Evolutionary conservation across 1,284 basidiomycete species (phyloP), one percentile per base, ranked within the genome.

Genomic region (Hypsizygus ulmarius): DNA sequence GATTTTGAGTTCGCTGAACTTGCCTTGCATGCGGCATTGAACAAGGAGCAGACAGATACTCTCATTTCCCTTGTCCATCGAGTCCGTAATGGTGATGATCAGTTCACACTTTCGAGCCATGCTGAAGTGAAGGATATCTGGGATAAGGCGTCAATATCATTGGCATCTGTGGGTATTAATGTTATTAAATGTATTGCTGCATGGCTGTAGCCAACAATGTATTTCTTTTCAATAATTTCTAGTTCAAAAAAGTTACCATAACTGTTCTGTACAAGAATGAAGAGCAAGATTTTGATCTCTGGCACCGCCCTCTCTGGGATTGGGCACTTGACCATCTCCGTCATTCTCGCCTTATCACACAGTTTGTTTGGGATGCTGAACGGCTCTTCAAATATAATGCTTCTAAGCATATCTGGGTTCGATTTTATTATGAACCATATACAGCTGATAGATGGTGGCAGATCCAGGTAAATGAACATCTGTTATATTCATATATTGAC

Each of bases 381-480:
- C 45, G 47, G 8, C 43, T 66, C 12, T 63, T 47, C 7, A 66
- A 64, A 38, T 69, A 54, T 49, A 49, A 72, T 51, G 63, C 61
- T 1, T n/a, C n/a, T n/a, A n/a, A 29, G 43, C 3, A 35, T 47
- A 6, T 72, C 54, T 47, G 55, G 61, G 10, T n/a, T n/a, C 53
- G 51, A 5, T 68, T 71, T 46, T 52, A 64, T 21, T 29, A 67
- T 45, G 68, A 71, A 49, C 66, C 70, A n/a, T 67, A 59, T 54
- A 69, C 59, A 32, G 58, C 48, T 19, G 21, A 58, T n/a, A 12
- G 43, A 7, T 59, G 56, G 32, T 66, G 61, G 62, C 37, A 57
- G 30, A 45, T 52, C 43, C 57, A 70, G 39, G 57, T 58, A 30
- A 16, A 33, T 48, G 16, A 35, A 39, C 2, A 28, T 27, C 25